These are phyloP conservation scores for Agapanthus africanus DNA, from an alignment of 106 monocot genomes.

Conservation along the genomic window DNA sequence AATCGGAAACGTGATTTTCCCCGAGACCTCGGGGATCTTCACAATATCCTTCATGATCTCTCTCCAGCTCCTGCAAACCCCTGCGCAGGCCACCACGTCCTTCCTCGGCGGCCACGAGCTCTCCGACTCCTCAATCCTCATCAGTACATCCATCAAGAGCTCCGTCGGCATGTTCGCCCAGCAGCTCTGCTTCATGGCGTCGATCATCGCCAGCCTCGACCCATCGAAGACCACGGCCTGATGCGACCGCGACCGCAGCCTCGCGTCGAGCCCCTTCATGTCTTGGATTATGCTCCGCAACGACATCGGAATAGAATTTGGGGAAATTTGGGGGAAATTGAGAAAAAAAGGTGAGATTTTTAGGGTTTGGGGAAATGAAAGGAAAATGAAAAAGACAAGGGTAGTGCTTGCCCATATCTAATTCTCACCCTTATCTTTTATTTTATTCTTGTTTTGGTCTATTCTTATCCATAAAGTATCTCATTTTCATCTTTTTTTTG, in stretches of 20 bases:
- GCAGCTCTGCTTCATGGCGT: slow-evolving; percentile 38
- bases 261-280: slow-evolving; percentile 42
- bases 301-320: too few species aligned
- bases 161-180: slow-evolving; percentile 85
- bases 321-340: too few species aligned
- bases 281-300: slow-evolving; percentile 68
- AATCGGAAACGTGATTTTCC: slow-evolving; percentile 75
- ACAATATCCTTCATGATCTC: slow-evolving; percentile 90
- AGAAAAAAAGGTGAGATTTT: too few species aligned
- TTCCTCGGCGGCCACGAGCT: slow-evolving; percentile 55
- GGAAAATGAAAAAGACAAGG: too few species aligned
- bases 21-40: slow-evolving; percentile 61
- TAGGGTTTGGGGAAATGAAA: too few species aligned
- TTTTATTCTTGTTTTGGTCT: too few species aligned
- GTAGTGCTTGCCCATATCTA: too few species aligned
- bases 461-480: too few species aligned
- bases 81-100: slow-evolving; percentile 81
- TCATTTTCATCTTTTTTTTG: too few species aligned
- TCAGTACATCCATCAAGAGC: slow-evolving; percentile 70
- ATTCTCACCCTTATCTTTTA: too few species aligned
- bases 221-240: slow-evolving; percentile 28
- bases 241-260: slow-evolving; percentile 30
- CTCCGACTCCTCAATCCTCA: slow-evolving; percentile 70
- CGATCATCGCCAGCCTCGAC: slow-evolving; percentile 11
- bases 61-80: slow-evolving; percentile 90